Conservation (phyloP, 1,139 yeast species). For the Scheffersomyces parashehatae region DNA sequence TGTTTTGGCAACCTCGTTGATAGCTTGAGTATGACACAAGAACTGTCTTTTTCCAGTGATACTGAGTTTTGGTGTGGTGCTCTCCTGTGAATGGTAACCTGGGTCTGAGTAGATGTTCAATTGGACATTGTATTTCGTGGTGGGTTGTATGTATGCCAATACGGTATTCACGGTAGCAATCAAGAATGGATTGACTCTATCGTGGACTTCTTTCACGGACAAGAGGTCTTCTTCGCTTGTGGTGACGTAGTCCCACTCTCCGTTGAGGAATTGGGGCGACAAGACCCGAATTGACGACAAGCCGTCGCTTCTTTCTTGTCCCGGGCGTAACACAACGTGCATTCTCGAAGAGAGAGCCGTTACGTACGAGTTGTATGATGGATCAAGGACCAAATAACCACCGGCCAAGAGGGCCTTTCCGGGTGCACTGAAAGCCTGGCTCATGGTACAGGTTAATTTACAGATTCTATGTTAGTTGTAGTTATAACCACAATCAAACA, state of each 20-base stretch:
- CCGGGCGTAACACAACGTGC: conserved; percentile 62
- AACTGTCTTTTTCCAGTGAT: conserved; percentile 45
- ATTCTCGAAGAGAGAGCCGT: conserved; percentile 88
- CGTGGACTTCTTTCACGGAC: conserved; percentile 23
- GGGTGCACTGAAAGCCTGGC: conserved; percentile 75
- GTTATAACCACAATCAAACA: too few relatives aligned
- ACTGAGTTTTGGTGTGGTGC: conserved; percentile 34
- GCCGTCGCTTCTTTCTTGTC: conserved; percentile 7
- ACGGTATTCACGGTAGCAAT: conserved; percentile 61
- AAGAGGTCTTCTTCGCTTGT: conserved; percentile 4
- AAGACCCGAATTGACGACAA: conserved; percentile 40
- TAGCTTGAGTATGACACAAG: conserved; percentile 58
- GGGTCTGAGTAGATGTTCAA: conserved; percentile 81
- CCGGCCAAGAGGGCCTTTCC: conserved; percentile 95
- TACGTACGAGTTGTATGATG: conserved; percentile 72
- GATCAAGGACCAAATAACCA: conserved; percentile 87
- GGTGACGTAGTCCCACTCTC: conserved; percentile 64
- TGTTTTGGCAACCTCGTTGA: conserved; percentile 81
- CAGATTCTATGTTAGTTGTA: too few relatives aligned
- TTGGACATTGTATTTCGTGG: conserved; percentile 28
- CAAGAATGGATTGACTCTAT: conserved; percentile 68
- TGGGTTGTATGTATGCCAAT: conserved; percentile 49
- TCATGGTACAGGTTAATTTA: conserved; percentile 1
- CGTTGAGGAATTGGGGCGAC: conserved; percentile 81
- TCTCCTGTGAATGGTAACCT: conserved; percentile 80